These are phyloP conservation scores for Globisporangium viniferum DNA, from an alignment of 352 stramenopile species.

Conservation along the genomic window DNA sequence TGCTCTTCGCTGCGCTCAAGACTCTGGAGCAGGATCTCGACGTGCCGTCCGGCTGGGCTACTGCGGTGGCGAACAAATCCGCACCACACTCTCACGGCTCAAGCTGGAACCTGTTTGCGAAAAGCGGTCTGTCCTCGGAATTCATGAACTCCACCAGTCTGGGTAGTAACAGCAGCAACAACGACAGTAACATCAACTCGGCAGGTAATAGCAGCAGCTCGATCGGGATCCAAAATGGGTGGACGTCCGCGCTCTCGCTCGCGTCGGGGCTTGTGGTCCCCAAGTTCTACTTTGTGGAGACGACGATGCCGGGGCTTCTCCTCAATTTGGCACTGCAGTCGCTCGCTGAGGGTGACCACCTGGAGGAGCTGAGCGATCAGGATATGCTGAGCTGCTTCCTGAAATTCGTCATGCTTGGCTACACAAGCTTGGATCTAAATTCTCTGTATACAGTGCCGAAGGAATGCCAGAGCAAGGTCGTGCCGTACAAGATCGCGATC, in stretches of 20 bases:
- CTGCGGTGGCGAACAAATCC: conserved; percentile 31
- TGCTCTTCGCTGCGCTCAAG: conserved; percentile 72
- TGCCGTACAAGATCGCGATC: conserved; percentile 75
- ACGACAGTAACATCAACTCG: background rate
- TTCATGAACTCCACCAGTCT: conserved; percentile 8
- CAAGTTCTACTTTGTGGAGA: conserved; percentile 66
- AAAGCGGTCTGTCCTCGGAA: conserved; percentile 22
- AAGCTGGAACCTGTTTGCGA: conserved; percentile 43
- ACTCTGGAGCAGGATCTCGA: conserved; percentile 43
- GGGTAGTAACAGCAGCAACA: conserved; percentile 5
- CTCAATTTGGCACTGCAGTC: conserved; percentile 49
- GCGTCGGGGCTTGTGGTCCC: conserved; percentile 33
- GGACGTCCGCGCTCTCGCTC: conserved; percentile 33
- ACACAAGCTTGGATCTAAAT: conserved; percentile 33
- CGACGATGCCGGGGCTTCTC: conserved; percentile 58
- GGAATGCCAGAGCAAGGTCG: conserved; percentile 46
- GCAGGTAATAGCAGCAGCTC: background rate
- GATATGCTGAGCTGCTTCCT: conserved; percentile 41
- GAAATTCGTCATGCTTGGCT: conserved; percentile 50
- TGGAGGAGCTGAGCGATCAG: conserved; percentile 36
- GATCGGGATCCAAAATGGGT: background rate
- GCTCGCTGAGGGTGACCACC: conserved; percentile 37
- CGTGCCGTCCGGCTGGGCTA: conserved; percentile 49
- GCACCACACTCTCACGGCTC: conserved; percentile 25
- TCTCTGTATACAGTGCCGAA: conserved; percentile 42